Base-by-base conservation (phyloP, 345 rosid genomes). In the Camelina laxa region DNA sequence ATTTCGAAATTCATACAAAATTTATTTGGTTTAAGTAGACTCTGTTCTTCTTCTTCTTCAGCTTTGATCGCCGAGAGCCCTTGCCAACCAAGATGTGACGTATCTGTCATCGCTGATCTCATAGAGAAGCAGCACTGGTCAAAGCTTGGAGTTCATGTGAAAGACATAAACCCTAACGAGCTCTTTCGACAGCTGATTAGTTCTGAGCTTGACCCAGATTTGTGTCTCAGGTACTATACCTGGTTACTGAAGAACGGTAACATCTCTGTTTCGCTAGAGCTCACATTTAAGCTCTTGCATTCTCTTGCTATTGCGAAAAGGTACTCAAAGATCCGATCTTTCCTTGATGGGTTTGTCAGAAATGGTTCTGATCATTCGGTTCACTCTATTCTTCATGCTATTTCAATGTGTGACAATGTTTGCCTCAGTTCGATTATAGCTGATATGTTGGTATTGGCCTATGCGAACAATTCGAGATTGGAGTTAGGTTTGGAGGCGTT, bases 401-500 rank as follows among this genome's bases (percentile, higher is more conserved):
- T 91, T 36, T 88, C 93, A 1, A 47, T 84, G 50, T 82, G 80
- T 55, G 87, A 75, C 51, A 82, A 88, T 9, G 73, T 87, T 14
- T 87, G 85, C 69, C 79, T 77, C 45, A 85, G 72, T 65, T 91
- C 87, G 31, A 80, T 88, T 59, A 57, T 86, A 16, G 88, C 72
- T 68, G 95, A 89, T 76, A 88, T 87, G 91, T 64, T 91, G 84
- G 82, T 86, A 16, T 79, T 82, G 75, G 87, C 91, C 5, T 88
- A 79, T 79, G 89, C 74, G 55, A 80, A 73, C 35, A 87, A 84
- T 15, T 42, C 72, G 84, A 88, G 84, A 70, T 33, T 72, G 21
- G 80, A 72, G 27, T 74, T 69, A 66, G 96, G 81, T 9, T 77
- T 88, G 5, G 91, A 89, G 79, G 92, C 91, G 17, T 93, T 93